Evolutionary conservation across 2,329 filamentous ascomycete species (phyloP).

Genomic region (Colletotrichum siamense): DNA sequence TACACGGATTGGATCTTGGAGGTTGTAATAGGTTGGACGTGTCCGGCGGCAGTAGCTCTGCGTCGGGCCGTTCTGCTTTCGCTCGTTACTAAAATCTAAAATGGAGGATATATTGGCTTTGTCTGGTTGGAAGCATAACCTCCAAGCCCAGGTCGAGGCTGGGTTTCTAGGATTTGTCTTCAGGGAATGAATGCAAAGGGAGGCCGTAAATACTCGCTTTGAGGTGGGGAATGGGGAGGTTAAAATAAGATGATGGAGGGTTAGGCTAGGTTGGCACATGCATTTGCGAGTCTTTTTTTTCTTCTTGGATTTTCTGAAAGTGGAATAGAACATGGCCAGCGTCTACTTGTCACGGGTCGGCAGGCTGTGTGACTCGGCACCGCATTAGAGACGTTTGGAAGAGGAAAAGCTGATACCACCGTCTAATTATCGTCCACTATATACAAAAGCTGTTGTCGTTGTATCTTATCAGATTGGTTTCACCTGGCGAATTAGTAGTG

Average conservation of each 20-base stretch:
- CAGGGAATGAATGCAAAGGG: background rate
- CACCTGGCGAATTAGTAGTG: background rate
- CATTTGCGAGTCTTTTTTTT: background rate
- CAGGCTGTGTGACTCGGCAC: background rate
- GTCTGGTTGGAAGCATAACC: background rate
- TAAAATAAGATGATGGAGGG: background rate
- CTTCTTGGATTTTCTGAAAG: background rate
- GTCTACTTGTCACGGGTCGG: background rate
- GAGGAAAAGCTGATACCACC: conserved; percentile 19
- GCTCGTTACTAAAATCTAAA: background rate
- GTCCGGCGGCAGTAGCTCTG: background rate
- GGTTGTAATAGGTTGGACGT: conserved; percentile 9
- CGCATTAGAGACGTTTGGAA: conserved; percentile 15
- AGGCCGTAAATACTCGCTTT: background rate
- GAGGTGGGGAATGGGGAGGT: background rate
- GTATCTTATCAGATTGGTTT: background rate
- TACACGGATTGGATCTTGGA: background rate
- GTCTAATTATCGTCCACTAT: conserved; percentile 11
- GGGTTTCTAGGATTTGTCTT: background rate
- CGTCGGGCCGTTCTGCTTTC: background rate
- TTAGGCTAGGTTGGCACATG: background rate
- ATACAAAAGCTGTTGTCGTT: background rate
- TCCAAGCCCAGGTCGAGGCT: background rate
- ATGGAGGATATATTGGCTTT: background rate
- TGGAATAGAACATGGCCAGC: conserved; percentile 14